A percentile compares a stretch with the other conserved stretches of the same genome.
These are phyloP conservation scores for Angomonas ambiguus DNA, from an alignment of 208 protist species.

Conservation along the genomic window DNA sequence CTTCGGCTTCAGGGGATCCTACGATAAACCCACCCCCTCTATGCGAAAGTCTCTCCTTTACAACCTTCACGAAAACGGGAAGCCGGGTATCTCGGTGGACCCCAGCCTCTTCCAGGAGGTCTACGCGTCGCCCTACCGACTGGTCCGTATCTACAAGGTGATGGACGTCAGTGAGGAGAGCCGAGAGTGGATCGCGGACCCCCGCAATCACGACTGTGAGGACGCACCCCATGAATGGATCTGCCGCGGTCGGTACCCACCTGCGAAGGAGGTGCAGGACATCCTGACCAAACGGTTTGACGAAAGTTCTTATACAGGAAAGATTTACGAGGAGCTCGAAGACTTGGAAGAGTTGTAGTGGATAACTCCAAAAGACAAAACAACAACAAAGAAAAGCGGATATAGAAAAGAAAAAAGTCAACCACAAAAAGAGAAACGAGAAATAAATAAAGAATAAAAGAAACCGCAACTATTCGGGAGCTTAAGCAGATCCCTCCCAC, in stretches of 20 bases:
- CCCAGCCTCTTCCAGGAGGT: constrained; percentile 64
- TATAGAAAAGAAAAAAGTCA: neutral
- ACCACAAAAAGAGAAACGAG: neutral
- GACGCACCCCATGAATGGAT: constrained; percentile 51
- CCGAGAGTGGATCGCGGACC: constrained; percentile 56
- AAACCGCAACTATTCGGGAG: neutral
- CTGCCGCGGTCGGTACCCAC: constrained; percentile 71
- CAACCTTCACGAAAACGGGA: constrained; percentile 31
- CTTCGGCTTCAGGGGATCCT: constrained; percentile 27
- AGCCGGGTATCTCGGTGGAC: constrained; percentile 9
- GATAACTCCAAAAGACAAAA: constrained; percentile 29
- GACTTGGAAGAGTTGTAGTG: constrained; percentile 22
- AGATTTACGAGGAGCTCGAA: neutral
- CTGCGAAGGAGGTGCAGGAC: constrained; percentile 58
- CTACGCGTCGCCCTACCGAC: constrained; percentile 94
- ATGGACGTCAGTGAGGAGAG: constrained; percentile 69
- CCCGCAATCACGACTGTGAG: constrained; percentile 46
- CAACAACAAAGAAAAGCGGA: constrained; percentile 23
- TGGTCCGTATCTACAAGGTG: constrained; percentile 97
- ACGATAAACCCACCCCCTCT: constrained; percentile 29
- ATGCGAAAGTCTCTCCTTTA: constrained; percentile 57
- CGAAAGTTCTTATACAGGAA: no score
- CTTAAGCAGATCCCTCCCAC: no score
- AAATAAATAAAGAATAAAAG: neutral
- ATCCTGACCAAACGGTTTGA: constrained; percentile 45